phyloP scores from a whole-genome alignment of 208 protist genomes.

The Leishmania gerbilli region DNA sequence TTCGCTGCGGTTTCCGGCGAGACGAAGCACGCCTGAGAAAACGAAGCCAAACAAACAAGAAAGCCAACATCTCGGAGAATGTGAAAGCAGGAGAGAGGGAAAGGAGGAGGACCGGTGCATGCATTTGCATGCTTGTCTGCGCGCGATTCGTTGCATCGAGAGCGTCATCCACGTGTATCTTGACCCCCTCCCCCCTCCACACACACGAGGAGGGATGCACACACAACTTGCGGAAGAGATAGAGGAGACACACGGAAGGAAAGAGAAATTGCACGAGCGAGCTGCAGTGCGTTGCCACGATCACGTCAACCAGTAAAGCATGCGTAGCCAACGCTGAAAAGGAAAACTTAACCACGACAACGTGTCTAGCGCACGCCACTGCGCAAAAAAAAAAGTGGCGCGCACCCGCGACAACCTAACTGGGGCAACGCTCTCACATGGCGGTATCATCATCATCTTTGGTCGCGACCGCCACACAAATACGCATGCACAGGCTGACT shows the following conservation, averaged over 20 bases:
- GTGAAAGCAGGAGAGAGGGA: not conserved
- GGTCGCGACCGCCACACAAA: not conserved
- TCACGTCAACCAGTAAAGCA: not conserved
- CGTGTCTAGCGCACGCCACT: not conserved
- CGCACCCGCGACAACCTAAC: not conserved
- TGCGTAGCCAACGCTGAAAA: not conserved
- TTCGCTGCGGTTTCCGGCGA: not conserved
- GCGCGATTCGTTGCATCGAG: too few species aligned
- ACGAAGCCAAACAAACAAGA: not conserved
- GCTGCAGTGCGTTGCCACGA: not conserved
- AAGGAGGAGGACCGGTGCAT: not conserved
- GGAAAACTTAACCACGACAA: conserved; percentile 6
- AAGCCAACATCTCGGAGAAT: not conserved
- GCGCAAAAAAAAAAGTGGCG: not conserved
- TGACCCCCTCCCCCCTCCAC: too few species aligned
- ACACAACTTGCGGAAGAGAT: conserved; percentile 4
- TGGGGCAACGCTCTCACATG: not conserved
- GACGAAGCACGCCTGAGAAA: not conserved
- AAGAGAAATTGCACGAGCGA: not conserved
- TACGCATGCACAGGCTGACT: not conserved
- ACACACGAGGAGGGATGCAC: not conserved
- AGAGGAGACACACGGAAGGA: not conserved
- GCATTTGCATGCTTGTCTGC: not conserved
- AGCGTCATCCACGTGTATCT: too few species aligned
- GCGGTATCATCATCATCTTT: not conserved